phyloP scores from a whole-genome alignment of 768 basidiomycete genomes.

The Boletus bicolor region DNA sequence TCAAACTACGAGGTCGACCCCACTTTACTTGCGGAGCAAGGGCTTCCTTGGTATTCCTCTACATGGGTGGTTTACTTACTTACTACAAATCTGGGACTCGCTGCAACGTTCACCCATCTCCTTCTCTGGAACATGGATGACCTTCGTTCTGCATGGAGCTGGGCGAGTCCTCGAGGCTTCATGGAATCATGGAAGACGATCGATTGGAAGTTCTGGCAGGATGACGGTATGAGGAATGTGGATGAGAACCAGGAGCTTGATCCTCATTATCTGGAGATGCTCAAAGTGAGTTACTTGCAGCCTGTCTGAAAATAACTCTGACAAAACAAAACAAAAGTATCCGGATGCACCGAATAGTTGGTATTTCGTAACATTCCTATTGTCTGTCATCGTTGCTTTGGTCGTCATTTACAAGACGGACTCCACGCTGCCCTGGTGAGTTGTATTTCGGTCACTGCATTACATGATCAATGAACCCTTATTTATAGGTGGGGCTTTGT shows the following conservation, averaged over 20 bases:
- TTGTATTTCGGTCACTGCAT: not conserved
- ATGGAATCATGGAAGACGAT: constrained; percentile 25
- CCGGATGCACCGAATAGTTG: constrained; percentile 35
- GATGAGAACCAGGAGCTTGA: constrained; percentile 44
- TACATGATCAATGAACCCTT: not conserved
- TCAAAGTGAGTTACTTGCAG: constrained; percentile 23
- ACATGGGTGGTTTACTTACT: constrained; percentile 24
- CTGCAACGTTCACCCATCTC: constrained; percentile 50
- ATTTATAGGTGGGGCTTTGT: constrained; percentile 43
- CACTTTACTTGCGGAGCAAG: constrained; percentile 43
- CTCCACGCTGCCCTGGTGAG: constrained; percentile 52
- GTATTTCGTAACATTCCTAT: constrained; percentile 28
- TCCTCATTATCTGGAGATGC: constrained; percentile 54
- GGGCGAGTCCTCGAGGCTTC: constrained; percentile 34
- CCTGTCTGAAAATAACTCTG: constrained; percentile 15
- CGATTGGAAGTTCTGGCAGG: constrained; percentile 38
- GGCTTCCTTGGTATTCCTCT: constrained; percentile 29
- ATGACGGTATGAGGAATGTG: constrained; percentile 21
- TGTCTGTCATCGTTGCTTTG: constrained; percentile 48
- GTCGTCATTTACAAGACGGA: constrained; percentile 51
- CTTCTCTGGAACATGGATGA: constrained; percentile 52
- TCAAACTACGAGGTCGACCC: constrained; percentile 50
- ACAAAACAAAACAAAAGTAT: constrained; percentile 25
- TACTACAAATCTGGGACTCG: constrained; percentile 32
- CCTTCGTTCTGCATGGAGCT: constrained; percentile 45